Evolutionary conservation across 192 early-diverging fungal species (phyloP).

Genomic region (Mortierella claussenii): DNA sequence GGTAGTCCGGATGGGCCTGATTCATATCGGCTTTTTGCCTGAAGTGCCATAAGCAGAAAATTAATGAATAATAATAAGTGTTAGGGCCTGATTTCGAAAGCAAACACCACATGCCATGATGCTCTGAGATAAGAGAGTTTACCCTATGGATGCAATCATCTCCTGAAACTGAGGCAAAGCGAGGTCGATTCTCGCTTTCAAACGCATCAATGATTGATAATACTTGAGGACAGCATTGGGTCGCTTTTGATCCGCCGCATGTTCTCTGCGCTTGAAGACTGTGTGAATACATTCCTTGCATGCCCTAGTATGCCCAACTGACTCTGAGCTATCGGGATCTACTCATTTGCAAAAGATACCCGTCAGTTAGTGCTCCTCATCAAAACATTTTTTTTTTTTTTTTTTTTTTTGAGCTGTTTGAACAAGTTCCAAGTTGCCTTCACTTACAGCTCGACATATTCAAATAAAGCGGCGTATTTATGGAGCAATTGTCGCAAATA

Average conservation of each 20-base stretch:
- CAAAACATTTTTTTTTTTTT: no score
- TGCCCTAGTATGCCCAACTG: conserved; percentile 64
- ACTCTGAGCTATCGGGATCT: conserved; percentile 55
- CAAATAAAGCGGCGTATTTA: conserved; percentile 52
- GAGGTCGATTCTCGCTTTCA: conserved; percentile 60
- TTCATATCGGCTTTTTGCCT: conserved; percentile 56
- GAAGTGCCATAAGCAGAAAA: background rate
- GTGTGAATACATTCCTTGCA: conserved; percentile 69
- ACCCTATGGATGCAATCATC: conserved; percentile 65
- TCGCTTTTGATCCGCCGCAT: conserved; percentile 34
- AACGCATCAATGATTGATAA: conserved; percentile 38
- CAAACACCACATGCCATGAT: no score
- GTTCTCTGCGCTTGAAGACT: conserved; percentile 60
- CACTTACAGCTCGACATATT: conserved; percentile 56
- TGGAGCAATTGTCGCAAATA: conserved; percentile 70
- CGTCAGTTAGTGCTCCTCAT: no score
- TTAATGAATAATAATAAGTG: conserved; percentile 5
- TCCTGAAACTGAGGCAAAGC: conserved; percentile 68
- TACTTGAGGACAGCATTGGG: conserved; percentile 43
- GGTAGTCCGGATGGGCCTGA: conserved; percentile 64
- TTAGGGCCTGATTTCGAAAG: no score
- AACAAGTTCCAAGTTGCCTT: background rate
- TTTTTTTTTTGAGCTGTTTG: no score
- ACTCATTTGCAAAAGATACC: no score
- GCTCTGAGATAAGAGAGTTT: no score